Evolutionary conservation across 768 basidiomycete genomes (phyloP), one percentile per base, ranked within the genome.

Genomic region (Russula brevipes): DNA sequence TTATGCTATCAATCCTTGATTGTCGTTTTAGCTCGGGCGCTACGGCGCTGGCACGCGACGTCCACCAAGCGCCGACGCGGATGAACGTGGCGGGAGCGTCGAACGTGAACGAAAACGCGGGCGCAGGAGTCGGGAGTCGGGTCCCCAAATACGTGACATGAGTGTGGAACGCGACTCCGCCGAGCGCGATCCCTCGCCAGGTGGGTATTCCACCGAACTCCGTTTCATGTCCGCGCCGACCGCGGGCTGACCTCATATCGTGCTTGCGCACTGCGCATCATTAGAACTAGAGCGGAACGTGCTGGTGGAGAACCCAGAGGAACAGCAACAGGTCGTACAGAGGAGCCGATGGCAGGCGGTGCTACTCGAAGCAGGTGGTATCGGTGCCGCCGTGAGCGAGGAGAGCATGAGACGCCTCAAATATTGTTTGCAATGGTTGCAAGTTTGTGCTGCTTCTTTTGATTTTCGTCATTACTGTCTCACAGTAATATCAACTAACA

Each of bases 371-470:
- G 93, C 91, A 2, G 91, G 93, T 14, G 93, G 93, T 0, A 78
- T 96, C 39, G 83, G 91, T 61, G 91, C 90, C 0, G 93, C 94
- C 8, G 78, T 95, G 38, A 93, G 91, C 72, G 92, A 94, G 66
- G 94, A 95, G 73, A 93, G 87, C 70, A 89, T 96, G 88, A 79
- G 89, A 59, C 79, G 89, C 57, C 74, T 96, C 45, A 85, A 86
- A 71, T 95, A 94, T 71, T 93, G 90, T 74, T 72, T 96, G 35
- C 84, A 91, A 61, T 95, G 92, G 91, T 78, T 96, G 17, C 87
- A 90, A 79, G 91, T 91, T 33, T 30, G 83, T 78, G 19, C 7
- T 6, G 24, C 36, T 45, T 39, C 44, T 30, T 38, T n/a, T 24
- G 38, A n/a, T 14, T 24, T 17, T 30, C 42, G 38, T 9, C 3